phyloP scores from a whole-genome alignment of 2,329 filamentous ascomycete species.

The Ophiosphaerella herpotricha region DNA sequence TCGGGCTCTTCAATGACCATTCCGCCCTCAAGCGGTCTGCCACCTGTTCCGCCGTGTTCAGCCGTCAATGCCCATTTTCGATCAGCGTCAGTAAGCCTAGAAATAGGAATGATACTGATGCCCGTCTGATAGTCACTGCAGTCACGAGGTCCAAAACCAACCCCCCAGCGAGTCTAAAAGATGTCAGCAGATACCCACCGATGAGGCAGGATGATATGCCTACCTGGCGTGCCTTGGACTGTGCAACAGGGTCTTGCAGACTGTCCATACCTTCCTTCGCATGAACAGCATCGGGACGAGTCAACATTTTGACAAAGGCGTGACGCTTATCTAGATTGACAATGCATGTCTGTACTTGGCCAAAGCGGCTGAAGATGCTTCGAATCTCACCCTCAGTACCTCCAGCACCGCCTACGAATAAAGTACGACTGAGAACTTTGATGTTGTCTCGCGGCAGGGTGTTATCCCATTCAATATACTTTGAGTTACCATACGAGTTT shows the following conservation, averaged over 20 bases:
- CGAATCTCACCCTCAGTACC: conserved; percentile 80
- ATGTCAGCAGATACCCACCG: conserved; percentile 17
- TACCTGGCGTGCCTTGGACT: conserved; percentile 61
- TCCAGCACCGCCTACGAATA: conserved; percentile 90
- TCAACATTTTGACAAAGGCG: conserved; percentile 98
- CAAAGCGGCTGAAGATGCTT: conserved; percentile 77
- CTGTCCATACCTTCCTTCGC: conserved; percentile 90
- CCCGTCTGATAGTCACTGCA: conserved; percentile 95
- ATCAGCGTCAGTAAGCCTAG: conserved; percentile 91
- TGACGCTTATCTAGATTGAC: conserved; percentile 98
- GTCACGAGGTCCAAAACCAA: conserved; percentile 94
- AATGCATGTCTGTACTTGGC: conserved; percentile 93
- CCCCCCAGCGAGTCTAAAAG: conserved; percentile 89
- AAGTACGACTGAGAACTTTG: conserved; percentile 83
- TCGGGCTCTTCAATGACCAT: conserved; percentile 96
- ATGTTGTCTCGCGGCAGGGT: conserved; percentile 76
- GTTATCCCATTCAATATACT: conserved; percentile 81
- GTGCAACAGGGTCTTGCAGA: conserved; percentile 70
- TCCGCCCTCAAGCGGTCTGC: conserved; percentile 75
- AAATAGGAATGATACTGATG: conserved; percentile 90
- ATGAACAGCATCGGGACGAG: conserved; percentile 77
- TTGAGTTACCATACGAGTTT: conserved; percentile 52
- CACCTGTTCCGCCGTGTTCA: conserved; percentile 90
- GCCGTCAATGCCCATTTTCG: conserved; percentile 96
- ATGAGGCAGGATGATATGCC: conserved; percentile 7